Evolutionary conservation across 2,329 filamentous ascomycete species (phyloP), one percentile per base, ranked within the genome.

Genomic region (Aspergillus thermomutatus): DNA sequence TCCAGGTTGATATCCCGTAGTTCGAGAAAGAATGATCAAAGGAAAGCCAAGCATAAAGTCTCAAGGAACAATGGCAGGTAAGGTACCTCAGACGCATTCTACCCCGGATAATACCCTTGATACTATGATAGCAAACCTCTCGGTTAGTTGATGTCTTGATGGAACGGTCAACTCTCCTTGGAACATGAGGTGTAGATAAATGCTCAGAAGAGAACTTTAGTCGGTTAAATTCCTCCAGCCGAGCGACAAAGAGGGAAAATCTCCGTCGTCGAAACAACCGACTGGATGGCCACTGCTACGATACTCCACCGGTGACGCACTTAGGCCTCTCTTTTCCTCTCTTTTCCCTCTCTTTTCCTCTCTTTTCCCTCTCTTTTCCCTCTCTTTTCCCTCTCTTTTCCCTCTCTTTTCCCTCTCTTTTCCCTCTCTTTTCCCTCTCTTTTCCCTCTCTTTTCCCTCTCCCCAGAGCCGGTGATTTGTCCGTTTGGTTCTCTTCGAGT

Each of bases 241-340:
- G 9, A 37, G 25, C 37, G 46, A 60, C 51, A 17, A 59, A 59
- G 21, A 52, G 43, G 57, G 53, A 55, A 60, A 58, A 58, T 53
- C 48, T 60, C 60, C 55, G 50, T 41, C 25, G 14, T 55, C 46
- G 23, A 61, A 62, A 59, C 5, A 62, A 56, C 60, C 60, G 58
- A 61, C 56, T 62, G 58, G 60, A 57, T 40, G 25, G 25, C 27
- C 23, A n/a, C n/a, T 23, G 2, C 5, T 34, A 49, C 14, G 7
- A 4, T 27, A 31, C 52, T 56, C 58, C 60, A 62, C 60, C 37
- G 34, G 43, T 57, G 55, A 58, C 52, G 60, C 54, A 55, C 52
- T 45, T 45, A 49, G 37, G 31, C 19, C 10, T 26, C 9, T 23
- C 52, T 45, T 17, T 34, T n/a, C n/a, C n/a, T n/a, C n/a, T n/a